Base-by-base conservation (phyloP, 768 basidiomycete genomes). In the Leucosporidium scottii region DNA sequence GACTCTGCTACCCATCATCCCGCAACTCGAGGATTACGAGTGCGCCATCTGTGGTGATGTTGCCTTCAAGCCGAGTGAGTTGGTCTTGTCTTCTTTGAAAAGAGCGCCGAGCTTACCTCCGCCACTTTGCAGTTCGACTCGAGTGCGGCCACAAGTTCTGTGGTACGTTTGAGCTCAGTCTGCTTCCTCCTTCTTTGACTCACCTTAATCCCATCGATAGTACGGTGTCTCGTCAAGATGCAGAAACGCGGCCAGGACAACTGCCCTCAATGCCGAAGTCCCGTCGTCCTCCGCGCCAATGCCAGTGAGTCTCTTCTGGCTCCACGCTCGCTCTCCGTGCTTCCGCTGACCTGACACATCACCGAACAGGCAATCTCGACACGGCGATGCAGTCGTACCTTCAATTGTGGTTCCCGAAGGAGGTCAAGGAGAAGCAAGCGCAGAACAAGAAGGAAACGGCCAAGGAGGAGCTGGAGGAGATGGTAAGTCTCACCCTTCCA, bases 341-440 rank as follows among this genome's bases (percentile, higher is more conserved):
- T 1, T 1, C 4, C 12, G 12, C 57, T 59, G 13, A 59, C 20
- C 23, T 13, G 9, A 7, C 23, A 18, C 44, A 39, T 25, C 62
- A 25, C 4, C 58, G n/a, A 55, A 23, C 66, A 90, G 89, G 82
- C 4, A 91, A 91, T 74, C 83, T 91, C 21, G 89, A 91, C 74
- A 85, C 85, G 83, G 88, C 85, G 2, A 76, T 91, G 56, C 80
- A 88, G 56, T 88, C 90, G 71, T 92, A 91, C 73, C 90, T 96
- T 87, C 83, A 87, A 66, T 86, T 89, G 73, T 96, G 91, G 91
- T 97, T 97, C 78, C 91, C 93, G 0, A 75, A 84, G 20, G 93
- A 96, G 76, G 82, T 90, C 21, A 84, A 81, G 77, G 79, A 85
- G 56, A 84, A 82, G 72, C 82, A 84, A 59, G 83, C 82, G 70